phyloP scores from a whole-genome alignment of 2,329 filamentous ascomycete genomes.

The Colletotrichum brevisporum region DNA sequence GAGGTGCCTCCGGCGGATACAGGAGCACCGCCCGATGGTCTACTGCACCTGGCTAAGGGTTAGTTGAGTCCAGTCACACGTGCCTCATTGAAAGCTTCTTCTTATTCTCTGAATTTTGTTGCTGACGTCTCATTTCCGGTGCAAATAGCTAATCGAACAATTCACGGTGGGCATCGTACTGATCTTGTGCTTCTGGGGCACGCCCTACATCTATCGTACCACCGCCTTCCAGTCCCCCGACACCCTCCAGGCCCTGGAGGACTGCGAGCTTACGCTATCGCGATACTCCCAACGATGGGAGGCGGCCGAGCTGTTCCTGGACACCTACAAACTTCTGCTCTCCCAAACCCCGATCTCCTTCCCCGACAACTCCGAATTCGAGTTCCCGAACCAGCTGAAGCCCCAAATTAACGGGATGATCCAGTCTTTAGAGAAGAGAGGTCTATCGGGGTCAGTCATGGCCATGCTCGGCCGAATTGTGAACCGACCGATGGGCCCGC shows the following conservation, averaged over 20 bases:
- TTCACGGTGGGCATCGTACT: conserved; percentile 9
- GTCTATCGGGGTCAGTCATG: background rate
- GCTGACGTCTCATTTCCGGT: background rate
- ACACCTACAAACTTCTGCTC: background rate
- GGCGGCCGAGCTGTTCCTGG: conserved; percentile 4
- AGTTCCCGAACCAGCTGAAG: conserved; percentile 12
- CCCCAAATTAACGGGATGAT: background rate
- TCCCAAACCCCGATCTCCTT: conserved; percentile 14
- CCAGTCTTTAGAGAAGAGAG: background rate
- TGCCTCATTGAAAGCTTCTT: background rate
- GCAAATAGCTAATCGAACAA: conserved; percentile 4
- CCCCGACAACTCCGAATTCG: conserved; percentile 14
- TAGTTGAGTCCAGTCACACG: background rate
- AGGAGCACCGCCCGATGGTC: conserved; percentile 13
- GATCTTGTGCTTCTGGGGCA: conserved; percentile 13
- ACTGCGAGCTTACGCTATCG: conserved; percentile 10
- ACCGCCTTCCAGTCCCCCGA: conserved; percentile 11
- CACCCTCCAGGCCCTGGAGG: conserved; percentile 13
- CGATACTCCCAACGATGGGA: background rate
- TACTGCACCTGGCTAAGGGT: conserved; percentile 6
- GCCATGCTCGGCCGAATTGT: background rate
- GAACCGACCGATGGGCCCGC: background rate
- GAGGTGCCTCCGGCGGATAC: conserved; percentile 19
- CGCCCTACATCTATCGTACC: conserved; percentile 7
- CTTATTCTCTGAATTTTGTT: background rate